Evolutionary conservation across 768 basidiomycete species (phyloP), one percentile per base, ranked within the genome.

Genomic region (Arthromyces matolae): DNA sequence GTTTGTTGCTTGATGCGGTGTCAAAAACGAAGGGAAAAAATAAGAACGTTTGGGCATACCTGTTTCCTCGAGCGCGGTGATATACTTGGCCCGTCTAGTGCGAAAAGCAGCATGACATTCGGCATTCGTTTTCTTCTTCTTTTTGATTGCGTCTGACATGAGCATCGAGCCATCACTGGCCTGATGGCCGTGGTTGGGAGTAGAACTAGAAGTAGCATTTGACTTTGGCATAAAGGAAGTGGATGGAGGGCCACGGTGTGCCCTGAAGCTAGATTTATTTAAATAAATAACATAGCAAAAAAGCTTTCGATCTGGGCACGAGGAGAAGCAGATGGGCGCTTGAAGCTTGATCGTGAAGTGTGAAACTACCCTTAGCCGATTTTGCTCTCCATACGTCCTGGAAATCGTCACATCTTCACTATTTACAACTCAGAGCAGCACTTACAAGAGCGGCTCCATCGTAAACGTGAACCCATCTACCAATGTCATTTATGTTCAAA

Each of bases 61-160:
- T 72, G 89, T 89, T 63, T 89, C 89, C 65, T 92, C 89, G 53
- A 92, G 79, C 10, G 88, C 91, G 34, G 86, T 80, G 61, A 92
- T 92, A 64, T 92, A 92, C 65, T 88, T 90, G 40, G 86, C 87
- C 55, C 89, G 77, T 55, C 87, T 70, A 40, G 84, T 84, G 53
- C 87, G 76, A 65, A 90, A 91, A 50, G 88, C 87, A 45, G 89
- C 89, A 68, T 92, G 89, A 2, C 89, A 89, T 61, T 90, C 86
- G 28, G 89, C 89, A 59, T 92, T 92, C 71, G n/a, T n/a, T n/a
- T 92, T 92, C 75, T 88, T 89, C 72, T 89, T 89, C 55, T 87
- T 72, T 57, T 86, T 73, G 29, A 83, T 81, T 9, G 84, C 77
- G 65, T 87, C 84, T 55, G 83, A 75, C 63, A 83, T 63, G 53